A percentile compares a stretch with the other conserved stretches of the same genome.
Conservation (phyloP, 257 asterid species). For the Przewalskia tangutica region DNA sequence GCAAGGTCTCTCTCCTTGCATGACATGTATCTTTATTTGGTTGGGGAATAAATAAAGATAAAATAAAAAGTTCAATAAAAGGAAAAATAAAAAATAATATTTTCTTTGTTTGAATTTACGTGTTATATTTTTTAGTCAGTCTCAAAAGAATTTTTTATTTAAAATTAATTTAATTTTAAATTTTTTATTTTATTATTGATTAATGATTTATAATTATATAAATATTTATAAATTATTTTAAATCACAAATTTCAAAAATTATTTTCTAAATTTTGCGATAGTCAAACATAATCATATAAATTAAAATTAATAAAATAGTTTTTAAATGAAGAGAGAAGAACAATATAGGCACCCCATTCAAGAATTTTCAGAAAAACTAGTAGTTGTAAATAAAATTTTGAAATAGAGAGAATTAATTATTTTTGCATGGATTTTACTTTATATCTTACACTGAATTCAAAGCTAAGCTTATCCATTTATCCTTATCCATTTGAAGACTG, state of each 20-base stretch:
- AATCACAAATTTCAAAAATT: background rate
- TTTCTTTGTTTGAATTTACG: background rate
- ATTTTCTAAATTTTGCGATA: background rate
- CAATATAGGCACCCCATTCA: conserved; percentile 37
- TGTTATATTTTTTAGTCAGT: background rate
- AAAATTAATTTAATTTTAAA: background rate
- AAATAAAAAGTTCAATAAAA: background rate
- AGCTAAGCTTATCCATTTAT: conserved; percentile 10
- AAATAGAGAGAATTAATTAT: background rate
- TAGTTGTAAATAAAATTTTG: background rate
- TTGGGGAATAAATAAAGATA: background rate
- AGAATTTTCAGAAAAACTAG: conserved; percentile 13
- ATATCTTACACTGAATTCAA: background rate
- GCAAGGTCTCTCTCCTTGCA: conserved; percentile 28
- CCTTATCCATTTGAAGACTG: background rate
- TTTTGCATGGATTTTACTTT: background rate
- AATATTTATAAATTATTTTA: background rate
- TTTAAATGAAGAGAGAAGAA: conserved; percentile 15
- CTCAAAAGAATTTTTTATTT: background rate
- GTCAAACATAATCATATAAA: background rate
- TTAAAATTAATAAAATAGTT: background rate
- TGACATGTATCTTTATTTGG: conserved; percentile 43
- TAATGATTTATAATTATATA: background rate
- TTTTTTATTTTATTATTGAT: background rate
- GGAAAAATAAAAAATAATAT: background rate